Conservation (phyloP, 768 basidiomycete genomes). For the Obba rivulosa region DNA sequence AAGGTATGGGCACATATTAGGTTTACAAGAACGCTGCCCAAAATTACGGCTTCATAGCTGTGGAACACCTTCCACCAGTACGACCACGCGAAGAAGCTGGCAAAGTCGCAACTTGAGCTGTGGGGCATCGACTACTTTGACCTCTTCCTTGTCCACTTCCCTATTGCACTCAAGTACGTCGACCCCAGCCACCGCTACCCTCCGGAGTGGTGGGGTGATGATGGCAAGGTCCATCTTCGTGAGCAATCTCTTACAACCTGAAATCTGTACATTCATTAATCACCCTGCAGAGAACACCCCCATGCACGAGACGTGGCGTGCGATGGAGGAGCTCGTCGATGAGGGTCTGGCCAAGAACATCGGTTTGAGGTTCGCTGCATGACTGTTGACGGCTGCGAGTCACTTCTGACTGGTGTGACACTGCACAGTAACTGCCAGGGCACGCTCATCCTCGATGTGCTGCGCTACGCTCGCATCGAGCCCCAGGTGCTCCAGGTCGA, state of each 20-base stretch:
- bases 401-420: background rate
- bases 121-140: slow-evolving; percentile 89
- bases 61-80: slow-evolving; percentile 89
- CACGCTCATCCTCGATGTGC: slow-evolving; percentile 65
- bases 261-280: background rate
- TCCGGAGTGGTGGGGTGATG: slow-evolving; percentile 76
- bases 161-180: slow-evolving; percentile 75
- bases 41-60: slow-evolving; percentile 35
- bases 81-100: slow-evolving; percentile 42
- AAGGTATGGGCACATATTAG: slow-evolving; percentile 41
- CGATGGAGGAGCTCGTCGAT: slow-evolving; percentile 76
- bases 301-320: slow-evolving; percentile 79
- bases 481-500: slow-evolving; percentile 59
- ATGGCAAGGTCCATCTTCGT: slow-evolving; percentile 64
- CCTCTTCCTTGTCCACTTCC: slow-evolving; percentile 82
- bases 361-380: slow-evolving; percentile 53
- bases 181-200: slow-evolving; percentile 74
- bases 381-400: background rate
- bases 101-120: slow-evolving; percentile 59
- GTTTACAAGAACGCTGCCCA: background rate
- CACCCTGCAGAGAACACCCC: slow-evolving; percentile 49
- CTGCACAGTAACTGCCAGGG: slow-evolving; percentile 65
- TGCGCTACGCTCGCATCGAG: slow-evolving; percentile 67
- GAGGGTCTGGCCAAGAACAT: slow-evolving; percentile 71
- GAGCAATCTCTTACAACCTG: slow-evolving; percentile 12